Base-by-base conservation (phyloP, 148 eudicot genomes). In the Amaranthus palmeri region DNA sequence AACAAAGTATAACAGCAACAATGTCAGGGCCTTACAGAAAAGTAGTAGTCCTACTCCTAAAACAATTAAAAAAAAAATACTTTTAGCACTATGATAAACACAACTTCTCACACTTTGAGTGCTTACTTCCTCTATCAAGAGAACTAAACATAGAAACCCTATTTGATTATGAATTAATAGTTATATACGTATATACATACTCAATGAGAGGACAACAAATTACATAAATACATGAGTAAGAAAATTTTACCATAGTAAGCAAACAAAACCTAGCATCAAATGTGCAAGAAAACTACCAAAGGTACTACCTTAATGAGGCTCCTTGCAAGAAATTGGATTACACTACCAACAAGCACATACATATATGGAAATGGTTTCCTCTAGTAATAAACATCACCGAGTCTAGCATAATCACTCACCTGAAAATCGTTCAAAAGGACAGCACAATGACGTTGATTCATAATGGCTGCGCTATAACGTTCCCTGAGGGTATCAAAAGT, bases 341-440 rank as follows among this genome's bases (percentile, higher is more conserved):
- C 36, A 41, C 10, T 41, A 41, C 64, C 36, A 25, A 25, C 36
- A 25, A 25, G 36, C 36, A 25, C 36, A 25, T 25, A 25, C 36
- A 25, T 25, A 25, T 25, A 9, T 3, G 36, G 43, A 13, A 61
- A 11, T 61, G 45, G 8, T 43, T 51, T 50, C 47, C 36, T 7
- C 18, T 12, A 71, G 50, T 10, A 3, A 25, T 47, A 18, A 63
- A 59, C 10, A 52, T 42, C 13, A 61, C 5, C 54, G 36, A 13
- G 6, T 18, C 58, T 5, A 71, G n/a, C 47, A 10, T 59, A 1
- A 49, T 69, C 65, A 52, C 17, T 65, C 44, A 88, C 93, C 83
- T 89, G 85, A 72, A 85, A 85, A 70, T 80, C 69, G 74, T 87
- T 78, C 72, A 89, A 67, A 66, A 87, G 72, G 57, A 83, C 56